A percentile compares a stretch with the other conserved stretches of the same genome.
Evolutionary conservation across 2,329 filamentous ascomycete species (phyloP).

Genomic region (Venturia effusa): DNA sequence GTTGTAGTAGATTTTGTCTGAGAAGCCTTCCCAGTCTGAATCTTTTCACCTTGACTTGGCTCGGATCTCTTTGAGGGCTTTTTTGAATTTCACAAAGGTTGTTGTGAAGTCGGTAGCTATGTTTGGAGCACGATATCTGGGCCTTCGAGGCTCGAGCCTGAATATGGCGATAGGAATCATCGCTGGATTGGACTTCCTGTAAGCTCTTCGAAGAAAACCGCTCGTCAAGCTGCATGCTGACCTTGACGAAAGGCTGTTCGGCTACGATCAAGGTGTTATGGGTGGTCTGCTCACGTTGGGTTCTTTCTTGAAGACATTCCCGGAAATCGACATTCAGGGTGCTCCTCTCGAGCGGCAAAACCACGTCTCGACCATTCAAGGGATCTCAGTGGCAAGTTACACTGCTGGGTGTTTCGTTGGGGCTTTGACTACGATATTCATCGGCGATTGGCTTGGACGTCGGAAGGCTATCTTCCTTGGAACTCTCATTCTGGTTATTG

Average conservation of each 20-base stretch:
- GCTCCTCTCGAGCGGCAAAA: neutral
- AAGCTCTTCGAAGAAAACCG: neutral
- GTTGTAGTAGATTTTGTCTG: neutral
- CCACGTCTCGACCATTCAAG: constrained; percentile 32
- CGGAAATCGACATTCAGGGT: constrained; percentile 6
- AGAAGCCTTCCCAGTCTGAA: neutral
- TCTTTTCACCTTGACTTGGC: neutral
- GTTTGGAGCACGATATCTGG: neutral
- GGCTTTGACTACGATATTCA: constrained; percentile 31
- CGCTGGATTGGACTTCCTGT: neutral
- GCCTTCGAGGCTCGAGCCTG: neutral
- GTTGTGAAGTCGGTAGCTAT: neutral
- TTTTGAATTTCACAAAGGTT: neutral
- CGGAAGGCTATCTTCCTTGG: constrained; percentile 50
- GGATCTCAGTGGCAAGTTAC: constrained; percentile 18
- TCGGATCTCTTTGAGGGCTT: neutral
- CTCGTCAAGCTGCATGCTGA: neutral
- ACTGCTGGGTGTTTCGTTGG: constrained; percentile 35
- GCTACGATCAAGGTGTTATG: neutral
- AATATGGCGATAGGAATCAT: neutral
- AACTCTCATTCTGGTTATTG: constrained; percentile 45
- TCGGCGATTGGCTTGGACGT: constrained; percentile 49
- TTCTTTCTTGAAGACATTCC: constrained; percentile 16
- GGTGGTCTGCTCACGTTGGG: constrained; percentile 32
- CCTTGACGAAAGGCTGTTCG: neutral